Conservation (phyloP, 2,329 filamentous ascomycete genomes). For the Apiospora aurea region DNA sequence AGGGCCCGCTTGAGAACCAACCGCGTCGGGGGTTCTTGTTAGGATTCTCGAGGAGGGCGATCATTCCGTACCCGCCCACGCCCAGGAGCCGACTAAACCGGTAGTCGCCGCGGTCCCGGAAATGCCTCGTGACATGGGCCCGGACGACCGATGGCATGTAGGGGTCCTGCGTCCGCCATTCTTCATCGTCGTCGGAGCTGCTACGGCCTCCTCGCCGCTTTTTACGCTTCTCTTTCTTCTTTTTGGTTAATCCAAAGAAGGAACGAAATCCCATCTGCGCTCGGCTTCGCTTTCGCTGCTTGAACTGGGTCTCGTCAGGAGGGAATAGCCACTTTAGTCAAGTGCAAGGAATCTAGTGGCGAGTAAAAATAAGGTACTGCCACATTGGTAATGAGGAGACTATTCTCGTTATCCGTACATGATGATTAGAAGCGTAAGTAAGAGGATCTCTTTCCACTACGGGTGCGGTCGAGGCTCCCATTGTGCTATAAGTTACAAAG, state of each 20-base stretch:
- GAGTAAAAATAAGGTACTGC: neutral
- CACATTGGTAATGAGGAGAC: neutral
- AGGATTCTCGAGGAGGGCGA: neutral
- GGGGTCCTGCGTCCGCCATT: neutral
- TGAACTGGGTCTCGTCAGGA: neutral
- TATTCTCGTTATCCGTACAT: neutral
- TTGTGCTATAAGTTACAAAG: neutral
- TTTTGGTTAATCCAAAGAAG: neutral
- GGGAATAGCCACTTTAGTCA: neutral
- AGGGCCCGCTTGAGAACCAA: neutral
- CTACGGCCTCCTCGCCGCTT: neutral
- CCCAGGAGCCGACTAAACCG: neutral
- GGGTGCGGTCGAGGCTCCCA: neutral
- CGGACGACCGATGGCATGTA: neutral
- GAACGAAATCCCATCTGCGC: neutral
- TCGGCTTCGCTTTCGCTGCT: neutral
- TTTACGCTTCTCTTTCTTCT: neutral
- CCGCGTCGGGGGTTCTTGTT: neutral
- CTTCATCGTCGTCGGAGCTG: neutral
- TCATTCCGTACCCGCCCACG: neutral
- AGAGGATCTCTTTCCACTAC: neutral
- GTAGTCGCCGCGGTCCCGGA: neutral
- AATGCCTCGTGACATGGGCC: neutral
- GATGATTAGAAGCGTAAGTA: neutral
- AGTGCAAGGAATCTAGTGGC: neutral